Evolutionary conservation across 257 asterid species (phyloP), one percentile per base, ranked within the genome.

Genomic region (Solanum lignicaule): DNA sequence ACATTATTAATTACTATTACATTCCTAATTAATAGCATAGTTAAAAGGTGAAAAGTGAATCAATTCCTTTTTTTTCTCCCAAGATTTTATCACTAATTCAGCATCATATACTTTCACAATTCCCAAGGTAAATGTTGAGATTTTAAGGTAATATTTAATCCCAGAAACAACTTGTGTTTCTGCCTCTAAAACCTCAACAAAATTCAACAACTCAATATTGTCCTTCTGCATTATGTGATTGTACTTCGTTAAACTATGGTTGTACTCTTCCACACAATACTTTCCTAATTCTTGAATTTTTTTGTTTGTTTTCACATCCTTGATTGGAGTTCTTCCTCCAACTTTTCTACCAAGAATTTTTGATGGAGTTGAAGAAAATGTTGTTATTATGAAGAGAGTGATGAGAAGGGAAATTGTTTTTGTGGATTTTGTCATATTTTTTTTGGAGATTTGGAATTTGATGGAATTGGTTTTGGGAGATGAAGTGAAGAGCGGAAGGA

Each of bases 121-220:
- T 6, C 88, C 91, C n/a, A 71, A 32, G 52, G 87, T 46, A 0
- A 78, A 14, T 29, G 95, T 93, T 8, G 92, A 86, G 91, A 95
- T 93, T 89, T 88, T 92, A 52, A 95, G 93, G 86, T 93, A 94
- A 85, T 95, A 95, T 55, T 95, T 95, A 27, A 93, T 88, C 18
- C 98, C 98, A 32, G 96, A 84, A 58, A 95, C 96, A 33, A 95
- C 98, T 89, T 95, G 98, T 29, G 89, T 89, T 91, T 95, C 92
- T 8, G 96, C 98, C 75, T 87, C 93, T 75, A 92, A 92, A 55
- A 95, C 98, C 76, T 88, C 78, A 4, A 90, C 58, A 89, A 95
- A 95, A 7, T 14, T 36, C 38, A 91, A 43, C 0, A 41, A 65
- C 6, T 29, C 76, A 2, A 32, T 5, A 14, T 52, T 36, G n/a